These are phyloP conservation scores for Dryas alaskensis DNA, from an alignment of 306 rosid species.

Conservation along the genomic window DNA sequence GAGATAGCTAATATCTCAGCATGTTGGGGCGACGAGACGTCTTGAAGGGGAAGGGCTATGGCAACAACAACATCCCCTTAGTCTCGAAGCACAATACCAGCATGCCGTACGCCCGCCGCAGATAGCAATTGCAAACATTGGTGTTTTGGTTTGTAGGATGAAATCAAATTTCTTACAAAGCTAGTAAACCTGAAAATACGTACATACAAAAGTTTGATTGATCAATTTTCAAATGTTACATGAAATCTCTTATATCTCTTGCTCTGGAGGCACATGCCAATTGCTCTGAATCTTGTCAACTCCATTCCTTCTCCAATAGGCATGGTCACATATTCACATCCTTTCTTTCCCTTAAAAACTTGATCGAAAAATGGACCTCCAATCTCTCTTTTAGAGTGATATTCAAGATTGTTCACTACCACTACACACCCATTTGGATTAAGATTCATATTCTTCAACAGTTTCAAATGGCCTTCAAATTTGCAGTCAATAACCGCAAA, in stretches of 20 bases:
- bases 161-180: too few relatives aligned
- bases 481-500: constrained; percentile 29
- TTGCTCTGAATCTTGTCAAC: constrained; percentile 17
- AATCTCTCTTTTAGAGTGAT: not conserved
- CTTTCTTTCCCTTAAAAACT: constrained; percentile 15
- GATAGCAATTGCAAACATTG: too few relatives aligned
- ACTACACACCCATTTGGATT: constrained; percentile 23
- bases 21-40: too few relatives aligned
- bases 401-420: constrained; percentile 5
- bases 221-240: constrained; percentile 28
- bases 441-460: constrained; percentile 20
- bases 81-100: too few relatives aligned
- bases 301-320: constrained; percentile 25
- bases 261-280: not conserved
- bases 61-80: too few relatives aligned
- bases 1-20: too few relatives aligned
- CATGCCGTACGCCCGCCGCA: too few relatives aligned
- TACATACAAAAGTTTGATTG: not conserved
- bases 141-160: too few relatives aligned
- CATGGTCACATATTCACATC: constrained; percentile 9
- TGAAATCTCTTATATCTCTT: constrained; percentile 25
- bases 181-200: not conserved
- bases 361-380: constrained; percentile 9
- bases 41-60: too few relatives aligned
- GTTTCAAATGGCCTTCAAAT: constrained; percentile 5